These are phyloP conservation scores for Casuarina glauca DNA, from an alignment of 306 rosid genomes.

Conservation along the genomic window DNA sequence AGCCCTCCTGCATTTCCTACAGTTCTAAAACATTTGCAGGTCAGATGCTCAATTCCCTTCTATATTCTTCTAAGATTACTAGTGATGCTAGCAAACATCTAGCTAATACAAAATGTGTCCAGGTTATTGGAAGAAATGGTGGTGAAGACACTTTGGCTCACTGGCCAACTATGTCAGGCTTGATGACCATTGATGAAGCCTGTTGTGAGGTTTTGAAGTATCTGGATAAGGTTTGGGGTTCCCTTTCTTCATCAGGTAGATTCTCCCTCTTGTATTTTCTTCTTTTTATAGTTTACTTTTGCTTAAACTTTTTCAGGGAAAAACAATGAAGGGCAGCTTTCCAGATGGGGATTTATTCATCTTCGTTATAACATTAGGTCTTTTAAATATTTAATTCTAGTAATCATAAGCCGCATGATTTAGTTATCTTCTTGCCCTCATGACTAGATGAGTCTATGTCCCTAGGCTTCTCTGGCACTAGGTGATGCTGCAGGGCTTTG, in stretches of 20 bases:
- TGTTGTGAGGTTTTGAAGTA: conserved; percentile 83
- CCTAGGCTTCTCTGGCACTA: too few relatives aligned
- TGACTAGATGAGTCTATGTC: too few relatives aligned
- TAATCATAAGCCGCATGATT: too few relatives aligned
- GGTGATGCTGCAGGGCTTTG: too few relatives aligned
- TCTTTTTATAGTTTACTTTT: not conserved
- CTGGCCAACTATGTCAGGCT: conserved; percentile 84
- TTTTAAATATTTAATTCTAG: not conserved
- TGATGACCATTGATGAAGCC: conserved; percentile 80
- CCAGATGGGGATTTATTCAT: not conserved
- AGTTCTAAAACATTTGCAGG: conserved; percentile 89
- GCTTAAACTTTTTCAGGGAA: not conserved
- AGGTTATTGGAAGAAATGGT: conserved; percentile 82
- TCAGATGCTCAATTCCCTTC: conserved; percentile 29
- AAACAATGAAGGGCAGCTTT: not conserved
- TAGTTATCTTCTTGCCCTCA: too few relatives aligned
- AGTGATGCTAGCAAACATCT: conserved; percentile 20
- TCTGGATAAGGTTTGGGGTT: conserved; percentile 79
- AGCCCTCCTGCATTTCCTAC: conserved; percentile 85
- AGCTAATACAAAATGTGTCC: conserved; percentile 29
- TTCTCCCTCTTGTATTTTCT: conserved; percentile 20
- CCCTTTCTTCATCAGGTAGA: conserved; percentile 80
- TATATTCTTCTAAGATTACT: conserved; percentile 24
- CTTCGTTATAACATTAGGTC: not conserved
- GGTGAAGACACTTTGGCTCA: conserved; percentile 98